These are phyloP conservation scores for Ammopiptanthus mongolicus DNA, from an alignment of 306 rosid genomes.

Conservation along the genomic window DNA sequence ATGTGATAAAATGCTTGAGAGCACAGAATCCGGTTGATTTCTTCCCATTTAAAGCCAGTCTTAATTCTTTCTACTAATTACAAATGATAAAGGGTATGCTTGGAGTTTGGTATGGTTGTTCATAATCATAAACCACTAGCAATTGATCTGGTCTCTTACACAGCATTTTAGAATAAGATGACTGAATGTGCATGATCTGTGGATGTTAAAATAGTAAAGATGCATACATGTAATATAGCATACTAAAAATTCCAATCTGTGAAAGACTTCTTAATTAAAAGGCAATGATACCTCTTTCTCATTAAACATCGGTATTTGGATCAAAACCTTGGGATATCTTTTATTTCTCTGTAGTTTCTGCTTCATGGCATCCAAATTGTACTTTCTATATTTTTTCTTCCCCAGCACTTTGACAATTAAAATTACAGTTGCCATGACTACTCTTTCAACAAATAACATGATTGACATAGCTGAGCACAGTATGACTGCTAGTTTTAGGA, in stretches of 20 bases:
- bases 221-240: neutral
- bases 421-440: constrained; percentile 37
- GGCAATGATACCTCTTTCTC: constrained; percentile 54
- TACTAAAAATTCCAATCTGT: neutral
- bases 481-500: constrained; percentile 35
- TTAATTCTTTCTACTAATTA: neutral
- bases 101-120: constrained; percentile 4
- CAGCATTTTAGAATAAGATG: neutral
- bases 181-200: neutral
- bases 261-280: neutral
- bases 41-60: neutral
- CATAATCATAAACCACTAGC: neutral
- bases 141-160: neutral
- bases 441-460: constrained; percentile 52
- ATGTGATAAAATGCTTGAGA: neutral
- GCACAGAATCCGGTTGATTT: constrained; percentile 14
- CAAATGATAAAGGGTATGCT: constrained; percentile 2
- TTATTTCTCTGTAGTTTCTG: constrained; percentile 37
- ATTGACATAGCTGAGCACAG: constrained; percentile 51
- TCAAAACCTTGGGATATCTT: constrained; percentile 42
- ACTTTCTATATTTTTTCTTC: constrained; percentile 43
- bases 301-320: constrained; percentile 59
- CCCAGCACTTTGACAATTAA: constrained; percentile 41
- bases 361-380: constrained; percentile 42
- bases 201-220: neutral